Evolutionary conservation across 805 yeast species (phyloP), one percentile per base, ranked within the genome.

Genomic region (Kuraishia hungarica): DNA sequence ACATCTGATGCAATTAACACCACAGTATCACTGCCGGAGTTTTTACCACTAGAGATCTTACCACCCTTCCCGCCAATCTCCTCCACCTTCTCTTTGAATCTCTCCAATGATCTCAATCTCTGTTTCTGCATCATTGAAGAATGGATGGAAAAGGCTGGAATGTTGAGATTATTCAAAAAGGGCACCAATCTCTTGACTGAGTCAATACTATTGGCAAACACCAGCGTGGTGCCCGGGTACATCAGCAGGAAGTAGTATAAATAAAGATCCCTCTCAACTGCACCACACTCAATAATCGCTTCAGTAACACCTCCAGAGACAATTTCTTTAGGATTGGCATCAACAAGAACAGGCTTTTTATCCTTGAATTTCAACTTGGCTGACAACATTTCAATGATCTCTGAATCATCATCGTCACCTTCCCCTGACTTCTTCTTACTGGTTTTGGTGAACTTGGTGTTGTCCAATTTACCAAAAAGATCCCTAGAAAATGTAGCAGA

Each of bases 71-170:
- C 64, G 28, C 65, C 62, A 28, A 28, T 28, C 35, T 6, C 11
- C 11, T 28, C 35, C 50, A 80, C 75, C 20, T 83, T 77, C 51
- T 74, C 78, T 60, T 78, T 81, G 75, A 91, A 93, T 58, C 86
- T 79, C 71, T 94, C 99, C 62, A 94, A 73, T 2, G 93, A 82
- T 61, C 92, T 79, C 62, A 94, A 73, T 65, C 99, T 82, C 67
- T 90, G 97, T 64, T 92, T 93, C 68, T 94, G 99, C 51, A 88
- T 80, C 98, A 94, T 93, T 22, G 91, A 84, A 2, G 98, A 92
- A 67, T 94, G 97, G 52, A 94, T 81, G 7, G 93, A 85, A 63
- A 87, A 85, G 0, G 83, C 68, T 6, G 88, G 82, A 39, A 93
- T 74, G 13, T 80, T 80, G 53, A 94, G 75, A 65, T 84, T 83